Base-by-base conservation (phyloP, 2,329 filamentous ascomycete species). In the Botrytis byssoidea region DNA sequence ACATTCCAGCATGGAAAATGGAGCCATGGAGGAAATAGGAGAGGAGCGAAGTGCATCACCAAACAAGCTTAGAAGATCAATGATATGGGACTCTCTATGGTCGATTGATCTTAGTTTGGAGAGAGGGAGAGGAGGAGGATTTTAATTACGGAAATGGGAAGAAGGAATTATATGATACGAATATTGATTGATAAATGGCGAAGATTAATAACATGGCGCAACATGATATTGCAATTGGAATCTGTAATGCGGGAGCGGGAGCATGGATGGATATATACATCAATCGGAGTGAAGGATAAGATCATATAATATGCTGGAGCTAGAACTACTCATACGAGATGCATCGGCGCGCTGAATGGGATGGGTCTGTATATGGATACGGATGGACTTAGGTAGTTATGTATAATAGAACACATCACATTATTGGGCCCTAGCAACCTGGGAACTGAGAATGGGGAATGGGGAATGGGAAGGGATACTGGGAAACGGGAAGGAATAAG, bases 51-150 rank as follows among this genome's bases (percentile, higher is more conserved):
- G 76, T 22, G 77, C 74, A 37, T 79, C 76, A 73, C 76, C 78
- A 9, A 82, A 80, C n/a, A 87, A 85, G 81, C 18, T 57, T 14
- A 71, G 14, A 29, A 86, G 82, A 77, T 88, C 86, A 42, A 83
- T 90, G 6, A 84, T 90, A 16, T 91, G 88, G 88, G 88, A 90
- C 76, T 85, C 87, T 20, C 81, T 91, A 25, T 91, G 89, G 89
- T 88, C 85, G 75, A 79, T 90, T 40, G 88, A 91, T 77, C 84
- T 89, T 64, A 88, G 83, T 75, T 86, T 88, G 68, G 88, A 87
- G 76, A 86, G 84, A 74, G 81, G 79, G 51, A 79, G 76, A 61
- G 76, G 35, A 51, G 12, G 29, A 22, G 32, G 57, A 35, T 35
- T 18, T 57, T 32, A 57, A 14, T 18, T 57, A 29, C 14, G 51